Conservation (phyloP, 2,329 filamentous ascomycete genomes). For the Penicillium vulpinum region DNA sequence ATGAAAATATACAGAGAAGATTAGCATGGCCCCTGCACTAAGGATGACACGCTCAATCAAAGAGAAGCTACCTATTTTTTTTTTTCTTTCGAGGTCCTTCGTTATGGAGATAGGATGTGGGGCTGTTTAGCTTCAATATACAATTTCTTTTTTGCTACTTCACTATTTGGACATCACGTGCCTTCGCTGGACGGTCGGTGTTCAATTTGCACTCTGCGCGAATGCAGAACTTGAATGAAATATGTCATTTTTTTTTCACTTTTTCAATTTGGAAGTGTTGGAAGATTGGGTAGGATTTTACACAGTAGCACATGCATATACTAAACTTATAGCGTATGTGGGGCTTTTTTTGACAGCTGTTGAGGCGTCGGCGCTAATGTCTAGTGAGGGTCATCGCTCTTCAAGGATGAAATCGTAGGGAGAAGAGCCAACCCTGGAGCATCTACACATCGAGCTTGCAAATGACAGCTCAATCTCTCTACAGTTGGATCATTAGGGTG, state of each 20-base stretch:
- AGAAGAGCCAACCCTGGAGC: background rate
- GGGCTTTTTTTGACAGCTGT: background rate
- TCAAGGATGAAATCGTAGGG: background rate
- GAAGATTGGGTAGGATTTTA: too few relatives aligned
- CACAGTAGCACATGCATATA: background rate
- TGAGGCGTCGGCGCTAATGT: background rate
- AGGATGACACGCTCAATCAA: conserved; percentile 91
- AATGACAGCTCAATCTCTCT: too few relatives aligned
- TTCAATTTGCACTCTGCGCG: background rate
- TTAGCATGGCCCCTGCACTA: conserved; percentile 85
- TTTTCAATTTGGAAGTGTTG: background rate
- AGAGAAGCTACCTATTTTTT: conserved; percentile 74
- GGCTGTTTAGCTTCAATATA: background rate
- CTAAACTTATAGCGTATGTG: background rate
- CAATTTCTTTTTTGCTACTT: background rate
- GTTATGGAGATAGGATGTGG: background rate
- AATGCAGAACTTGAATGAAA: background rate
- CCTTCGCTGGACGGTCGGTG: background rate
- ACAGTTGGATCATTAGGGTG: background rate
- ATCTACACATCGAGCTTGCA: background rate
- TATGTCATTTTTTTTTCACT: background rate
- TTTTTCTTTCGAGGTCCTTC: background rate
- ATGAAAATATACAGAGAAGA: conserved; percentile 73
- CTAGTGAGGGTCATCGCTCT: too few relatives aligned
- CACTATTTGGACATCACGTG: background rate